Base-by-base conservation (phyloP, 345 rosid species). In the Sonneratia caseolaris region DNA sequence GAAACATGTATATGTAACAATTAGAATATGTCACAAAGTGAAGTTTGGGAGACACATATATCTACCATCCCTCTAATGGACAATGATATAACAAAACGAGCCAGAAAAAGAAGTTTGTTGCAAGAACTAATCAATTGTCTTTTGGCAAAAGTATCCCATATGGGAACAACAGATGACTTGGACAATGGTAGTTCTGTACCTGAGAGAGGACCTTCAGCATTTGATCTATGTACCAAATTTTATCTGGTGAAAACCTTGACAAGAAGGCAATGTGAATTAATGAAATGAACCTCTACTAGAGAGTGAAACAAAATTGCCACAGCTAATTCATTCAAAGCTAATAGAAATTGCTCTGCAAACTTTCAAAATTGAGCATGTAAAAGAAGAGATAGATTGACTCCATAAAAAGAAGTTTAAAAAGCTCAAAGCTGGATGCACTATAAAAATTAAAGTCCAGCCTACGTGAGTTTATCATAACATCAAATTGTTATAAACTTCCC, bases 121-220 rank as follows among this genome's bases (percentile, higher is more conserved):
- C 64, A 35, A 32, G 38, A 32, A 27, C 6, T 27, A 35, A 10
- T 27, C 37, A 10, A 62, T 27, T 62, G 66, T 15, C n/a, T 12
- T 11, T 5, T 4, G n/a, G n/a, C 18, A 53, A 53, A 53, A 4
- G 22, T 53, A 53, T 53, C 59, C 56, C 22, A 18, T 53, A 21
- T 4, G 16, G 59, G 22, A 53, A 18, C 9, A 12, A 24, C 38
- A 40, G 49, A 51, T 48, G 40, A 61, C 57, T 24, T 57, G 22
- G 43, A 76, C 67, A 72, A 45, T 68, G 27, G 47, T 42, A 45
- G 43, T 73, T 38, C 61, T 62, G 77, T 91, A 92, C 99, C 99
- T 96, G 91, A 14, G 91, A 83, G 56, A 96, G 95, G 86, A 92
- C 99, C 91, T 88, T 95, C 82, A 95, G 91, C 99, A 96, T 96